phyloP scores from a whole-genome alignment of 441 rosid genomes.

The Euphorbia corollata region DNA sequence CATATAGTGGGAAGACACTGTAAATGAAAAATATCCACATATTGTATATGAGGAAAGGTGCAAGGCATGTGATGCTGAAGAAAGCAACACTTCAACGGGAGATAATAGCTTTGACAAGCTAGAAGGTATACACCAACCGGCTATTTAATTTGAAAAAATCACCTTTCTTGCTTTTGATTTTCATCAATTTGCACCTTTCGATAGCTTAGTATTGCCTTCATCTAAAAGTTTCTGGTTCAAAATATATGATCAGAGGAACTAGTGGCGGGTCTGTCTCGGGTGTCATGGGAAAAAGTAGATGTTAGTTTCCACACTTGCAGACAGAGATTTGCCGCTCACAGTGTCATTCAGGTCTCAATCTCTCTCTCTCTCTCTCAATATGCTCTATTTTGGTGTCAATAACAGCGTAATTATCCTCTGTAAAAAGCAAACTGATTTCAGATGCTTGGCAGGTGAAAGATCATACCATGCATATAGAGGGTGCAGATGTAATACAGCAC shows the following conservation, averaged over 20 bases:
- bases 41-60: constrained; percentile 82
- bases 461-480: constrained; percentile 58
- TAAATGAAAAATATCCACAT: constrained; percentile 76
- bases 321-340: constrained; percentile 87
- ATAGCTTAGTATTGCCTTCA: neutral
- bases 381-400: neutral
- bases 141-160: neutral
- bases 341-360: constrained; percentile 69
- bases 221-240: constrained; percentile 7
- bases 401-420: neutral
- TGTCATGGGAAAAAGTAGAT: constrained; percentile 92
- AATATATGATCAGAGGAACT: constrained; percentile 56
- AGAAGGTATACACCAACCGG: constrained; percentile 51
- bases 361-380: constrained; percentile 7
- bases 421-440: neutral
- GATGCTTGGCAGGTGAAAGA: constrained; percentile 59
- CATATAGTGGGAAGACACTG: constrained; percentile 59
- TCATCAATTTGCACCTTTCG: neutral
- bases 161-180: constrained; percentile 2
- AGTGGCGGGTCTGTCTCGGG: constrained; percentile 62
- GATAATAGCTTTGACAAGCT: constrained; percentile 43
- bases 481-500: constrained; percentile 81
- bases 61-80: constrained; percentile 48
- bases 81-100: constrained; percentile 32
- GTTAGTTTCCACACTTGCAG: constrained; percentile 81